These are phyloP conservation scores for Lumnitzera littorea DNA, from an alignment of 345 rosid species.

Conservation along the genomic window DNA sequence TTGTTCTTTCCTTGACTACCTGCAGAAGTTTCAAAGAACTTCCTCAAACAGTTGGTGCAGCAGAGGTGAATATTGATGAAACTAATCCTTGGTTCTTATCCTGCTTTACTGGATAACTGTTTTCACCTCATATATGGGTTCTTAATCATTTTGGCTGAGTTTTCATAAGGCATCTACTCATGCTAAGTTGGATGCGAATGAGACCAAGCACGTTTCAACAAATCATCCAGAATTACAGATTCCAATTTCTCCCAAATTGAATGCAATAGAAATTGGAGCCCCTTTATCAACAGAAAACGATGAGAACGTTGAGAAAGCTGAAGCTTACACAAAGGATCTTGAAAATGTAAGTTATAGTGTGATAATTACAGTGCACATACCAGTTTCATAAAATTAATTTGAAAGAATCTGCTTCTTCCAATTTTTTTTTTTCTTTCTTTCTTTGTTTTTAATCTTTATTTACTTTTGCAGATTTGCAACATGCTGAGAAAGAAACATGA, in stretches of 20 bases:
- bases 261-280: slow-evolving; percentile 32
- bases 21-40: slow-evolving; percentile 33
- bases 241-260: slow-evolving; percentile 25
- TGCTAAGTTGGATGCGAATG: slow-evolving; percentile 18
- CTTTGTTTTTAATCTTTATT: not conserved
- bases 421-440: not conserved
- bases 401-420: not conserved
- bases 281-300: slow-evolving; percentile 31
- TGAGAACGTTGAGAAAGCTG: slow-evolving; percentile 61
- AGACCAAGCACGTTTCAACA: slow-evolving; percentile 13
- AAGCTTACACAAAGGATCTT: slow-evolving; percentile 71
- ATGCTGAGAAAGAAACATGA: slow-evolving; percentile 76
- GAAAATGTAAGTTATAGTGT: slow-evolving; percentile 53
- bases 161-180: slow-evolving; percentile 31
- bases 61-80: slow-evolving; percentile 32
- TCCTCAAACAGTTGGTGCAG: slow-evolving; percentile 20
- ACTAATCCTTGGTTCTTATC: slow-evolving; percentile 2
- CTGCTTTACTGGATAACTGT: not conserved
- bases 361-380: not conserved
- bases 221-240: slow-evolving; percentile 18
- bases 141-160: slow-evolving; percentile 1
- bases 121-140: not conserved
- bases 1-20: slow-evolving; percentile 5
- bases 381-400: not conserved
- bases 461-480: slow-evolving; percentile 54